Base-by-base conservation (phyloP, 2,329 filamentous ascomycete species). In the Phyllosticta citribraziliensis region DNA sequence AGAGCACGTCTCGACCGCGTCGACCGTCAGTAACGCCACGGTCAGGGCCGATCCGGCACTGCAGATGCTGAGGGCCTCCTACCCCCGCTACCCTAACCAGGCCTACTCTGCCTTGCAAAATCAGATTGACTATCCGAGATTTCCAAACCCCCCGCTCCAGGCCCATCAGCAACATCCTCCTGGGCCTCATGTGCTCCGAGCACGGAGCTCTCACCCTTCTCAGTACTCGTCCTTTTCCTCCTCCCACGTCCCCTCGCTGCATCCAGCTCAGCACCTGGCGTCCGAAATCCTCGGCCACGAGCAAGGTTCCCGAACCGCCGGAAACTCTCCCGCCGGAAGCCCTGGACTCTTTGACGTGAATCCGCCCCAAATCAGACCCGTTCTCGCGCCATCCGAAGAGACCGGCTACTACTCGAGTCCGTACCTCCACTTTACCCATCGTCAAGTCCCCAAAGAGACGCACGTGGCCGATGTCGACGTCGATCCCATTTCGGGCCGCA, bases 401-500 rank as follows among this genome's bases (percentile, higher is more conserved):
- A 67, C 72, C 30, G 74, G 75, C 25, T 75, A 73, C 54, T 80
- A 80, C 65, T 74, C 79, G 20, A 79, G 75, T 64, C 79, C 78
- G 0, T 80, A 78, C 66, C 70, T 81, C 55, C 79, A 81, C 65
- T 75, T 75, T 64, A 78, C 75, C 19, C 79, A 80, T 58, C 66
- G 76, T 19, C 77, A 79, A 65, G 72, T 74, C n/a, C 78, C 78
- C 33, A 80, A 79, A 67, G 78, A 80, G 76, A 97, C 93, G 10
- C 89, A 96, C 75, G 91, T 92, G 65, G 92, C 90, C 58, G 87
- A 92, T 69, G 90, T 97, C 67, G 93, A 97, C 70, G 87, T 92
- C 64, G 91, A 97, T 73, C 84, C 84, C 59, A 82, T 91, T 64
- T 96, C 93, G 5, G 94, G 94, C 63, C 89, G 94, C 65, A 99